These are phyloP conservation scores for Phalaenopsis equestris DNA, from an alignment of 106 monocot species.

Conservation along the genomic window DNA sequence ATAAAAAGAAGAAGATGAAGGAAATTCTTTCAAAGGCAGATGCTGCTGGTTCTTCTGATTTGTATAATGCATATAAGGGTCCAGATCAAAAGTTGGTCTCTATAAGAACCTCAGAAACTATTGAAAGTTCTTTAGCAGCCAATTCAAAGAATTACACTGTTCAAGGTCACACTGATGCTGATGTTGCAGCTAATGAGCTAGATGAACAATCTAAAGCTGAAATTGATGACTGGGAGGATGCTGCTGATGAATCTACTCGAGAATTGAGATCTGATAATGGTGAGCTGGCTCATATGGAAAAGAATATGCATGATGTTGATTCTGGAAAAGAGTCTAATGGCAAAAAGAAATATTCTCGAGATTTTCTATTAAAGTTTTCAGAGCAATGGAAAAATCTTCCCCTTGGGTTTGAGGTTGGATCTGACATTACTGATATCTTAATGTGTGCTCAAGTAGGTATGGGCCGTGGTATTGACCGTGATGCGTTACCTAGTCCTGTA, in stretches of 20 bases:
- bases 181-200: slow-evolving; percentile 5
- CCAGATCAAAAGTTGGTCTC: slow-evolving; percentile 39
- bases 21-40: slow-evolving; percentile 63
- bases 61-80: slow-evolving; percentile 68
- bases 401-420: slow-evolving; percentile 32
- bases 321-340: slow-evolving; percentile 6
- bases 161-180: slow-evolving; percentile 13
- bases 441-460: slow-evolving; percentile 16
- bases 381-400: slow-evolving; percentile 44
- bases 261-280: slow-evolving; percentile 21
- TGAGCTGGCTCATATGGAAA: background rate
- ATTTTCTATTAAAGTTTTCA: slow-evolving; percentile 38
- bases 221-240: slow-evolving; percentile 66
- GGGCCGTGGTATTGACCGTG: slow-evolving; percentile 20
- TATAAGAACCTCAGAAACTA: slow-evolving; percentile 10
- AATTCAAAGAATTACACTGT: slow-evolving; percentile 7
- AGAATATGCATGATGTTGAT: background rate
- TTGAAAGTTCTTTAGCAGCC: slow-evolving; percentile 7
- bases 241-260: slow-evolving; percentile 39
- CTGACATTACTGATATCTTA: slow-evolving; percentile 29
- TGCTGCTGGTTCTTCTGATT: slow-evolving; percentile 56
- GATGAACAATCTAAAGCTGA: slow-evolving; percentile 36
- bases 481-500: slow-evolving; percentile 47
- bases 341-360: slow-evolving; percentile 32
- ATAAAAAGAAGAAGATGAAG: slow-evolving; percentile 39